phyloP scores from a whole-genome alignment of 2,329 filamentous ascomycete genomes.

The Ustulina deusta region DNA sequence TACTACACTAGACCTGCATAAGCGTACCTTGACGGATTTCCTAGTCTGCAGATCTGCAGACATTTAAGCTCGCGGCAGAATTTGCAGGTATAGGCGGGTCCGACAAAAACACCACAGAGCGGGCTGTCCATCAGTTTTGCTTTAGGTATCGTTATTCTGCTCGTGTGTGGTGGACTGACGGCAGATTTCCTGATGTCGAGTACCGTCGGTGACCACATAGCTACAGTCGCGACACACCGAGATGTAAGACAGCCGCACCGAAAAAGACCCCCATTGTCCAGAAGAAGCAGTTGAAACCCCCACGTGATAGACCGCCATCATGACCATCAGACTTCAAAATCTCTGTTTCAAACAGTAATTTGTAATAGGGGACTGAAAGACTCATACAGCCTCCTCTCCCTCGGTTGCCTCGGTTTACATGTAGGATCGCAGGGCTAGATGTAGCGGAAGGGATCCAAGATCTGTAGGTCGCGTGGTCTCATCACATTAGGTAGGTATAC shows the following conservation, averaged over 20 bases:
- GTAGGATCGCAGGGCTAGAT: background rate
- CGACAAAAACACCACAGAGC: conserved; percentile 4
- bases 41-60: conserved; percentile 14
- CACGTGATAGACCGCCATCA: conserved; percentile 1
- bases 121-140: background rate
- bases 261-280: conserved; percentile 5
- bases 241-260: conserved; percentile 1
- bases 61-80: conserved; percentile 7
- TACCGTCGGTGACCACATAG: background rate
- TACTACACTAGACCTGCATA: conserved; percentile 26
- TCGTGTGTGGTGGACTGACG: background rate
- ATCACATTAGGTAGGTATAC: conserved; percentile 5
- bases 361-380: background rate
- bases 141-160: background rate
- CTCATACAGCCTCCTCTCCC: background rate
- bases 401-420: too few species aligned
- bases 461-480: conserved; percentile 12
- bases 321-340: background rate
- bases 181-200: background rate
- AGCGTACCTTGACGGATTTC: conserved; percentile 18
- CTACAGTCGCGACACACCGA: background rate
- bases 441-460: background rate
- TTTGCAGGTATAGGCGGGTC: conserved; percentile 5
- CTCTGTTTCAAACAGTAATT: background rate
- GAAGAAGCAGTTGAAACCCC: conserved; percentile 7